These are phyloP conservation scores for Fusarium sp. DNA, from an alignment of 2,329 filamentous ascomycete genomes.

Conservation along the genomic window DNA sequence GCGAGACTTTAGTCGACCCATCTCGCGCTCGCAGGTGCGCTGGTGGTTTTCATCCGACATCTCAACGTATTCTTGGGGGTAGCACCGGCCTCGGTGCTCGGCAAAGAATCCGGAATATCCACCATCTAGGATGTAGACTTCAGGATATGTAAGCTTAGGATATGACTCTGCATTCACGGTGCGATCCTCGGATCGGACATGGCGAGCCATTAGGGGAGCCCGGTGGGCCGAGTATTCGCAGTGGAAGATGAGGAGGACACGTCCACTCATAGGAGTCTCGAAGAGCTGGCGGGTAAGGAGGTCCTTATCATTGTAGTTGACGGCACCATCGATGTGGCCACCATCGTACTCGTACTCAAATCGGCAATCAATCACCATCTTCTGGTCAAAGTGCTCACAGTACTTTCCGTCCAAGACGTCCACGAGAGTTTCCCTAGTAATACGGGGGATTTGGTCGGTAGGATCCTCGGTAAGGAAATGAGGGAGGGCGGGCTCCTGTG, in stretches of 20 bases:
- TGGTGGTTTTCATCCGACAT: constrained; percentile 95
- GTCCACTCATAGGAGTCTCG: constrained; percentile 67
- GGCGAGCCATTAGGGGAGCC: constrained; percentile 94
- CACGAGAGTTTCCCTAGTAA: constrained; percentile 80
- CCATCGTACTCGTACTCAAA: constrained; percentile 99
- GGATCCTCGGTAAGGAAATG: constrained; percentile 83
- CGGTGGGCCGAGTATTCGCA: constrained; percentile 98
- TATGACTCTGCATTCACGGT: constrained; percentile 85
- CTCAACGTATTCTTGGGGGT: constrained; percentile 93
- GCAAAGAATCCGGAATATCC: constrained; percentile 94
- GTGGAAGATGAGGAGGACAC: constrained; percentile 88
- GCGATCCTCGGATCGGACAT: constrained; percentile 88
- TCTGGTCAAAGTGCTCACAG: constrained; percentile 76
- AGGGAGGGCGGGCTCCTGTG: constrained; percentile 76
- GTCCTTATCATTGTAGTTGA: constrained; percentile 98
- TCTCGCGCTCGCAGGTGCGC: constrained; percentile 89
- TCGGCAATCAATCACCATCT: constrained; percentile 91
- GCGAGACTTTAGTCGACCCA: constrained; percentile 90
- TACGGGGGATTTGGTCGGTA: constrained; percentile 86
- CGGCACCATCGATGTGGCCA: constrained; percentile 89
- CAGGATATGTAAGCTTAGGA: constrained; percentile 89
- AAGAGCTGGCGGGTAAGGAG: constrained; percentile 82
- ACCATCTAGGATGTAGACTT: constrained; percentile 95
- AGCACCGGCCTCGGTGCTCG: constrained; percentile 80
- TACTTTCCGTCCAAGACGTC: constrained; percentile 89